Evolutionary conservation across 371 early-diverging fungal genomes (phyloP), one percentile per base, ranked within the genome.

Genomic region (Conidiobolus coronatus): DNA sequence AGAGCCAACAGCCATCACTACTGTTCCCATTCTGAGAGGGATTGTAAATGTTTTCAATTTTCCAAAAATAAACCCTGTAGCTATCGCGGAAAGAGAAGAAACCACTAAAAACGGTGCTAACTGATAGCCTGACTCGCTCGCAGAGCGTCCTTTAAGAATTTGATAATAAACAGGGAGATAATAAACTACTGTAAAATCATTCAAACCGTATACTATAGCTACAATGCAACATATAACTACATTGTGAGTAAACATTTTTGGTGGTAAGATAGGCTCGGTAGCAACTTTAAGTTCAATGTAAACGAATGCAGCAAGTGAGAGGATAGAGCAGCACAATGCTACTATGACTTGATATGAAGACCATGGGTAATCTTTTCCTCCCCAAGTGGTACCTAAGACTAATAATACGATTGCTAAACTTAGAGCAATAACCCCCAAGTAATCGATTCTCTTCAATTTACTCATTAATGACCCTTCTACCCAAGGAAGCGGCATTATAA

Each of bases 131-230:
- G 79, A 66, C 1, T 53, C 18, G 1, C 68, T 68, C 13, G 71
- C 67, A 7, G 63, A 49, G 15, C 40, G 18, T 5, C 40, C 35
- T 1, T 9, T 3, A 9, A 81, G 80, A 34, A 83, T 71, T 51
- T 79, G 81, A 60, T 81, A 82, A 34, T 63, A 70, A 23, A 71
- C 40, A 3, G 81, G 72, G 11, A 75, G 64, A 57, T 77, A 79
- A 52, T 76, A 90, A 8, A 80, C 53, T 8, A 73, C 64, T 18
- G 71, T 68, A 42, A 78, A 71, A 49, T 80, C 75, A 17, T 67
- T 29, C 3, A 29, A 9, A 9, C 29, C 29, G 5, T 5, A 29
- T 29, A 9, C 29, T 9, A 29, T 5, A 29, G 29, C 29, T 29
- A 29, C 9, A 3, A 29, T 29, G 29, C 3, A 3, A 9, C 29